A percentile compares a stretch with the other conserved stretches of the same genome.
Conservation (phyloP, 768 basidiomycete genomes). For the Lentinula lateritia region DNA sequence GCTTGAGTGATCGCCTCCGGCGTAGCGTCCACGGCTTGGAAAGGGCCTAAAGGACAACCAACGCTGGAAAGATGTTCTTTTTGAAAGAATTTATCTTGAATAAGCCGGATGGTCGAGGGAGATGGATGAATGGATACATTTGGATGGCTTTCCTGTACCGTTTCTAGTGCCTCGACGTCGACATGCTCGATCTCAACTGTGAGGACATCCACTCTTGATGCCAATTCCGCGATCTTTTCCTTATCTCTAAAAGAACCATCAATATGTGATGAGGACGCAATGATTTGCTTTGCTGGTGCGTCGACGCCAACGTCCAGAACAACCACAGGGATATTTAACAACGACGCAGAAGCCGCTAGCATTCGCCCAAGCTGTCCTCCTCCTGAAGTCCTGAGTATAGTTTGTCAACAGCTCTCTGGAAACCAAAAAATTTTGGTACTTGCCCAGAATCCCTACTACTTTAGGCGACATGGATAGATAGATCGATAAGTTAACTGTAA, state of each 20-base stretch:
- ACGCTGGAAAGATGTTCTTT: conserved; percentile 70
- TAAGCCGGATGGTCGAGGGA: conserved; percentile 75
- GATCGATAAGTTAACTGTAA: neutral
- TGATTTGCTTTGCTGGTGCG: conserved; percentile 86
- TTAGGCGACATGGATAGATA: conserved; percentile 33
- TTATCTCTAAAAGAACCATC: conserved; percentile 88
- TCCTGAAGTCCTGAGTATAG: conserved; percentile 38
- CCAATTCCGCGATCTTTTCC: conserved; percentile 72
- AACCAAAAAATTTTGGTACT: conserved; percentile 21
- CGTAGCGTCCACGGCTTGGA: conserved; percentile 51
- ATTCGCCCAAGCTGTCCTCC: conserved; percentile 98
- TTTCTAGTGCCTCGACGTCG: conserved; percentile 66
- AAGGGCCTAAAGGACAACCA: conserved; percentile 55
- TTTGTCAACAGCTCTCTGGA: neutral
- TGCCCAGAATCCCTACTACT: conserved; percentile 48
- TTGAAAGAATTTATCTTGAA: conserved; percentile 84
- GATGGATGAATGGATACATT: conserved; percentile 62
- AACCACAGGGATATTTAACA: conserved; percentile 77
- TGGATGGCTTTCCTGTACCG: conserved; percentile 36
- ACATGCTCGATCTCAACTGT: conserved; percentile 99
- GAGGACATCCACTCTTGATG: conserved; percentile 74
- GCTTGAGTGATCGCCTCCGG: conserved; percentile 47
- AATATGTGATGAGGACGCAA: conserved; percentile 59
- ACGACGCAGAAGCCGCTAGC: conserved; percentile 85
- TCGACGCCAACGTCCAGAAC: conserved; percentile 81